Evolutionary conservation across 441 rosid genomes (phyloP).

Genomic region (Macaranga tanarius): DNA sequence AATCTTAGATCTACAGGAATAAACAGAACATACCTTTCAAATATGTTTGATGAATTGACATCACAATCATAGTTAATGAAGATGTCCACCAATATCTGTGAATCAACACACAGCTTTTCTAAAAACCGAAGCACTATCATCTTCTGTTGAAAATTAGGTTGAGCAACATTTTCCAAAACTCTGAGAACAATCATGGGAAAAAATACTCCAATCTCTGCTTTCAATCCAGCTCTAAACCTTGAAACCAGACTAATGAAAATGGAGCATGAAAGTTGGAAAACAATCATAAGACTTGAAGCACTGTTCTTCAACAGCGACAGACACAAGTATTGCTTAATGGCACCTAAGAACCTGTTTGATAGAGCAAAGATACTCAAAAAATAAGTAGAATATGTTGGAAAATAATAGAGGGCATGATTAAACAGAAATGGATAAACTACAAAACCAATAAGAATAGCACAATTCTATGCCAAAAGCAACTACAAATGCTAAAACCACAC

Average conservation of each 20-base stretch:
- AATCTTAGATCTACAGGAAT: slow-evolving; percentile 4
- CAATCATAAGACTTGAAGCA: slow-evolving; percentile 88
- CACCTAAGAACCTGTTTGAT: slow-evolving; percentile 86
- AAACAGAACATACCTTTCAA: slow-evolving; percentile 76
- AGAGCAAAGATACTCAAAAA: slow-evolving; percentile 18
- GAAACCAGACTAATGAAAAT: slow-evolving; percentile 93
- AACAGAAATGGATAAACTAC: slow-evolving; percentile 1
- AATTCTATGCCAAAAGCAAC: neutral
- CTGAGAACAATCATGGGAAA: slow-evolving; percentile 97
- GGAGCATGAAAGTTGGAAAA: slow-evolving; percentile 99
- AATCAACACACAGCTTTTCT: slow-evolving; percentile 92
- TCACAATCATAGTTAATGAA: slow-evolving; percentile 98
- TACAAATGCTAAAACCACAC: neutral
- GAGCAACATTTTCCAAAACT: slow-evolving; percentile 93
- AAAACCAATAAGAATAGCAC: neutral
- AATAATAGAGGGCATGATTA: neutral
- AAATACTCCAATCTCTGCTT: slow-evolving; percentile 99
- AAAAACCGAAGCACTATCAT: slow-evolving; percentile 96
- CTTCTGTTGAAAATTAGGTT: slow-evolving; percentile 99
- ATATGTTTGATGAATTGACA: slow-evolving; percentile 96
- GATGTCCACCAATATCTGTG: slow-evolving; percentile 96
- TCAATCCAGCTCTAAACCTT: slow-evolving; percentile 94
- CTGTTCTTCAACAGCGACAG: slow-evolving; percentile 93
- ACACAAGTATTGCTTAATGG: slow-evolving; percentile 94
- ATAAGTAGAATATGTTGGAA: slow-evolving; percentile 16